phyloP scores from a whole-genome alignment of 2,329 filamentous ascomycete species.

The Calycina marina region DNA sequence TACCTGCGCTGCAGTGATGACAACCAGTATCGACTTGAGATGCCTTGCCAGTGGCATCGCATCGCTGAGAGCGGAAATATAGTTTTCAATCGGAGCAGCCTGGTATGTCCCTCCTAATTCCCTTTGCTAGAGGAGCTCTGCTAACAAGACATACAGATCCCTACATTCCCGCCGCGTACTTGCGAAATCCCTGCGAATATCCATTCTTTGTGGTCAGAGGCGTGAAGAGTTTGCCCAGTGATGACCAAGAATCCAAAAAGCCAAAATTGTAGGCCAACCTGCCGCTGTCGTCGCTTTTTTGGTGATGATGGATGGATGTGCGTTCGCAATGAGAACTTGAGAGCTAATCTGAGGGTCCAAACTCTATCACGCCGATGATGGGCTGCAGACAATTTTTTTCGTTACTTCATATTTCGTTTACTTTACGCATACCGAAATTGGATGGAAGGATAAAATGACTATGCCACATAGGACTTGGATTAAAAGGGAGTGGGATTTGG shows the following conservation, averaged over 20 bases:
- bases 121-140: neutral
- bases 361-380: no score
- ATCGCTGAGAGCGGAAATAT: conserved; percentile 20
- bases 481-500: no score
- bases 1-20: conserved; percentile 16
- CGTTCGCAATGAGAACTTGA: conserved; percentile 26
- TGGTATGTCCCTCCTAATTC: conserved; percentile 12
- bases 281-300: conserved; percentile 10
- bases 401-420: no score
- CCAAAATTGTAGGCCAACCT: conserved; percentile 26
- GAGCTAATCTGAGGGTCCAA: conserved; percentile 25
- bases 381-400: no score
- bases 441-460: no score
- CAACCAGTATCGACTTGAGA: conserved; percentile 20
- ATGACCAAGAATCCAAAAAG: conserved; percentile 26
- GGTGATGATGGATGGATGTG: conserved; percentile 13
- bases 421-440: no score
- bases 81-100: conserved; percentile 26
- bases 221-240: conserved; percentile 18
- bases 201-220: conserved; percentile 6
- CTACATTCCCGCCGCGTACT: conserved; percentile 1
- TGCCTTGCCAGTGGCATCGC: conserved; percentile 7
- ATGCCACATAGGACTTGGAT: no score
- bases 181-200: conserved; percentile 3
- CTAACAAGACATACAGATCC: conserved; percentile 10